A percentile compares a stretch with the other conserved stretches of the same genome.
Conservation (phyloP, 768 basidiomycete species). For the Multifurca ochricompacta region DNA sequence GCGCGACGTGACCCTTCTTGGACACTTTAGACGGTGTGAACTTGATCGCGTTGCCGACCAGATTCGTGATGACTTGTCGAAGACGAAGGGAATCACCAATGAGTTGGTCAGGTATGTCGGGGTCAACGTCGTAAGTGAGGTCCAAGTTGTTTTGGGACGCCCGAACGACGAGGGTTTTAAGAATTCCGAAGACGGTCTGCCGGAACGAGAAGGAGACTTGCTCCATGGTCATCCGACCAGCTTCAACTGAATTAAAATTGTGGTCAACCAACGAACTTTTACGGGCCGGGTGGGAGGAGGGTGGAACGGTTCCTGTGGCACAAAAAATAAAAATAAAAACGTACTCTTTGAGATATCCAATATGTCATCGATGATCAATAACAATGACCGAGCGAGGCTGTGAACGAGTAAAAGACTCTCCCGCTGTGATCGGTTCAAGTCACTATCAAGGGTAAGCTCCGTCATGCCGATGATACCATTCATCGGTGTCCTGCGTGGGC, state of each 20-base stretch:
- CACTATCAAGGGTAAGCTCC: slow-evolving; percentile 92
- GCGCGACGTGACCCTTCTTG: slow-evolving; percentile 81
- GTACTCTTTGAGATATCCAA: slow-evolving; percentile 98
- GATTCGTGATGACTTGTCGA: slow-evolving; percentile 91
- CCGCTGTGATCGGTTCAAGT: slow-evolving; percentile 87
- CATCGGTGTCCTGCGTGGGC: slow-evolving; percentile 88
- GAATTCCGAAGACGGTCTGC: slow-evolving; percentile 93
- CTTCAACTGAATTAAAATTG: slow-evolving; percentile 72
- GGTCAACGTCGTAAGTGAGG: slow-evolving; percentile 92
- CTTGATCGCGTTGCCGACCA: slow-evolving; percentile 95
- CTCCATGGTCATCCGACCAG: slow-evolving; percentile 99
- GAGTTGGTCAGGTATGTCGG: slow-evolving; percentile 92
- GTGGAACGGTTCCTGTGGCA: slow-evolving; percentile 21
- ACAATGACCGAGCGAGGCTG: slow-evolving; percentile 82
- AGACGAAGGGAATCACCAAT: slow-evolving; percentile 94
- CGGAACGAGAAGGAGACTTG: slow-evolving; percentile 96
- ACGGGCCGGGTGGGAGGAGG: too few relatives aligned
- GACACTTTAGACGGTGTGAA: slow-evolving; percentile 80
- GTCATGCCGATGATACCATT: slow-evolving; percentile 99
- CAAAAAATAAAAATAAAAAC: too few relatives aligned
- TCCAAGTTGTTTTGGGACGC: slow-evolving; percentile 96
- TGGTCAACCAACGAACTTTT: slow-evolving; percentile 13
- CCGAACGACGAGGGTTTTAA: slow-evolving; percentile 96
- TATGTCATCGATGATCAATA: slow-evolving; percentile 98
- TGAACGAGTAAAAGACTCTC: slow-evolving; percentile 96